Evolutionary conservation across 176 grass and related monocot species (phyloP).

Genomic region (Alopecurus myosuroides): DNA sequence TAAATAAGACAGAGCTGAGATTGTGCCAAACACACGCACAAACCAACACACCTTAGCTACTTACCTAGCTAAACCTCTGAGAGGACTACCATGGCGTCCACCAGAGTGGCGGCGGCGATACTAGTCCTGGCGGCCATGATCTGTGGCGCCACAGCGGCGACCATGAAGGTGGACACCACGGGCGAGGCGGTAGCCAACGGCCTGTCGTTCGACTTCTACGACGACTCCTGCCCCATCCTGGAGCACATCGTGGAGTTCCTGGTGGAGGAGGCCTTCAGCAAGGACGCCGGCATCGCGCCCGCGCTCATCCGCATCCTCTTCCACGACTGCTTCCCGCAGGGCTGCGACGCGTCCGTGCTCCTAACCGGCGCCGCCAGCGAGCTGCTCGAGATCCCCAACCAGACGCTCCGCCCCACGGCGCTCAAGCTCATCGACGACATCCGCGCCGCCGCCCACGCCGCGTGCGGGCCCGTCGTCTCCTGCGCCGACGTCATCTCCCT

Average conservation of each 20-base stretch:
- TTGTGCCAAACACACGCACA: neutral
- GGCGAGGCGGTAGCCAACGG: neutral
- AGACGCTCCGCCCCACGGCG: slow-evolving; percentile 14
- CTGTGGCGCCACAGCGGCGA: neutral
- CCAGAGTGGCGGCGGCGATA: neutral
- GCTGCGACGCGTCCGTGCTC: slow-evolving; percentile 51
- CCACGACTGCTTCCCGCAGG: slow-evolving; percentile 73
- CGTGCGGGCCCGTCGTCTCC: slow-evolving; percentile 30
- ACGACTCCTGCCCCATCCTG: slow-evolving; percentile 10
- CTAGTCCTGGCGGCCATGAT: neutral
- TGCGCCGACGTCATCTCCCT: slow-evolving; percentile 46
- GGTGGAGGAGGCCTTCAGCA: slow-evolving; percentile 4
- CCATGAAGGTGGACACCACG: neutral
- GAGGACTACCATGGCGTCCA: neutral
- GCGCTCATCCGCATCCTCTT: slow-evolving; percentile 51
- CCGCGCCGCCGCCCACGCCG: neutral
- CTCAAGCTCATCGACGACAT: slow-evolving; percentile 26
- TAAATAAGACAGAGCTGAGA: neutral
- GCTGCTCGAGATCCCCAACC: neutral
- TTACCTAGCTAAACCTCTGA: neutral
- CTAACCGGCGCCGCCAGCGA: slow-evolving; percentile 10
- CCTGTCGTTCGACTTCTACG: slow-evolving; percentile 41
- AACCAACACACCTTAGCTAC: too few species aligned
- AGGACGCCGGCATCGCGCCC: slow-evolving; percentile 42
- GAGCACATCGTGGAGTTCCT: slow-evolving; percentile 18